Base-by-base conservation (phyloP, 441 rosid genomes). In the Populus trichocarpa region DNA sequence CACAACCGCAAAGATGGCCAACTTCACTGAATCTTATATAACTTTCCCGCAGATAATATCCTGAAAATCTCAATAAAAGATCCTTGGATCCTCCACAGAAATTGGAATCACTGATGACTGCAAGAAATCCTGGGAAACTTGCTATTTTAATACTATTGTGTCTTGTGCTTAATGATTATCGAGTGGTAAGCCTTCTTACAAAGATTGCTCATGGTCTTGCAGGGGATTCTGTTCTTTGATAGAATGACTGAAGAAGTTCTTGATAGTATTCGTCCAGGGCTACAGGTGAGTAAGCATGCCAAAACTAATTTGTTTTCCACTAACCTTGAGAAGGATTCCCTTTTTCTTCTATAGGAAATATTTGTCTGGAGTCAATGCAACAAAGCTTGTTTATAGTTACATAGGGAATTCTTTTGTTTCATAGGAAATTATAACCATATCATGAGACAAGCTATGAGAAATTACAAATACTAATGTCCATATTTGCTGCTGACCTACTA, bases 141-240 rank as follows among this genome's bases (percentile, higher is more conserved):
- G 42, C 42, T 38, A 38, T 38, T 38, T 38, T 38, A 38, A 38
- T 38, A 38, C 11, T 9, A 38, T 38, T 38, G 42, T 72, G 67
- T 11, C 14, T 42, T n/a, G 71, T 28, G 9, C 68, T 71, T 61
- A 14, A 18, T 65, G 10, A 59, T n/a, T 66, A 30, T 67, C 42
- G 26, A 36, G 4, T 68, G 14, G 42, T 26, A 20, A 16, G 46
- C 72, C 42, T 79, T 78, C 80, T 65, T 61, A 75, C 67, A 69
- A 53, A 79, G 66, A 61, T 30, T 32, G 72, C 33, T 81, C 79
- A 30, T 85, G 68, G 77, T 83, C 81, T 61, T 83, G 76, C 93
- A 96, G 97, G 97, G 99, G 26, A 77, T 90, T 86, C 85, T 96
- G 80, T 96, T 94, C 87, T 92, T 91, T 40, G 97, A 91, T 81